Evolutionary conservation across 495 filamentous ascomycete genomes (phyloP), one percentile per base, ranked within the genome.

Genomic region (Penicillium odoratum): DNA sequence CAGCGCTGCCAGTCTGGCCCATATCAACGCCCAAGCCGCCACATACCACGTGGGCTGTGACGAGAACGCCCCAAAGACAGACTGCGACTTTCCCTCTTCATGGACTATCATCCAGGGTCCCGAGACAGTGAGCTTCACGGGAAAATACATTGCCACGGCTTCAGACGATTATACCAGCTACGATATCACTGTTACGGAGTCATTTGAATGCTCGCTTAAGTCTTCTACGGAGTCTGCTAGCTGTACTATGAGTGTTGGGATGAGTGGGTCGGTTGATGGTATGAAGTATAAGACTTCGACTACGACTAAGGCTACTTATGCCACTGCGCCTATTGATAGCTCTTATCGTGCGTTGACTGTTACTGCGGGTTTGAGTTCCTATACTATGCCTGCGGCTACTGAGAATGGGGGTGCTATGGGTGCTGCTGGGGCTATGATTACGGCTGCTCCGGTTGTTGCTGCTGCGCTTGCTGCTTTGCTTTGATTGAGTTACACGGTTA

Each of bases 21-120:
- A 15, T 13, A 48, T 64, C 47, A 64, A 67, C 7, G 21, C 58
- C 18, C 15, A 48, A 1, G 52, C 55, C n/a, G 43, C 64, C 7
- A 67, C 61, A n/a, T 67, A 67, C 55, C 61, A 64, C 18, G 55
- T 67, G 26, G 52, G 56, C 38, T 67, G 64, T 40, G 9, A 55
- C 5, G 51, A 56, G 15, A 57, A 50, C 38, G 64, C 61, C 21
- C 55, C 64, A 11, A 67, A 67, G 13, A 40, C 61, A 7, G 61
- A 56, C 21, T 67, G 64, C 53, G n/a, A 67, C 42, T 47, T 46
- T 26, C 43, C 51, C 5, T 28, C 26, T 1, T 57, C 64, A 1
- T 54, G 48, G 52, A 67, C 64, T 0, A 53, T 64, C 21, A 54
- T 67, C 45, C 58, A 67, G 18, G 61, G 64, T 18, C 42, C 55